These are phyloP conservation scores for Fonsecaea monophora DNA, from an alignment of 2,329 filamentous ascomycete species.

Conservation along the genomic window DNA sequence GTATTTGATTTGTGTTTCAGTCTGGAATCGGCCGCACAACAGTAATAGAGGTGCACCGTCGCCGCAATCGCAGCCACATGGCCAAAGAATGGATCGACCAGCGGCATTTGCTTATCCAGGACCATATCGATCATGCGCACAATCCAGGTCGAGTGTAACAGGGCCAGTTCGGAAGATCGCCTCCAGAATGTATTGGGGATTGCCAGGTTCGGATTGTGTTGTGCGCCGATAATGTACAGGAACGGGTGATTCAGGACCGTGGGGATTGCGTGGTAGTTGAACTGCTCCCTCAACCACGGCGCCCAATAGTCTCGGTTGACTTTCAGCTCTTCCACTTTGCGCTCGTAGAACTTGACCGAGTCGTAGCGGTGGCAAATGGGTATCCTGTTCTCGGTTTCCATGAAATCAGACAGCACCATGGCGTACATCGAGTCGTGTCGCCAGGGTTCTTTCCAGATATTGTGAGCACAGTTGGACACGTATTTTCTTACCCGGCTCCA, in stretches of 20 bases:
- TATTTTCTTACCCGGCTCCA: slow-evolving; percentile 25
- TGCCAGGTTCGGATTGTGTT: slow-evolving; percentile 44
- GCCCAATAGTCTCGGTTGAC: slow-evolving; percentile 51
- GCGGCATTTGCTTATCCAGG: slow-evolving; percentile 56
- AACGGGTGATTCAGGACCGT: slow-evolving; percentile 45
- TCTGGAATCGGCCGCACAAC: slow-evolving; percentile 50
- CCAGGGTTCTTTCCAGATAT: slow-evolving; percentile 35
- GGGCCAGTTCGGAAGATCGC: slow-evolving; percentile 58
- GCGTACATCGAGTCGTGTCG: slow-evolving; percentile 38
- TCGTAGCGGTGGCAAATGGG: slow-evolving; percentile 39
- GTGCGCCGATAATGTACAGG: slow-evolving; percentile 27
- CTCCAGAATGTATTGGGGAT: slow-evolving; percentile 64
- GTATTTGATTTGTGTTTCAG: slow-evolving; percentile 61
- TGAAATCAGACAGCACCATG: slow-evolving; percentile 37
- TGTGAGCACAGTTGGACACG: slow-evolving; percentile 19
- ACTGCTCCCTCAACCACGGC: slow-evolving; percentile 45
- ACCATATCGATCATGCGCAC: slow-evolving; percentile 63
- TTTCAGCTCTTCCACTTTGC: slow-evolving; percentile 32
- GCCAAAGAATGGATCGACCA: slow-evolving; percentile 61
- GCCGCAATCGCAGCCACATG: slow-evolving; percentile 61
- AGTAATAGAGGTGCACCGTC: slow-evolving; percentile 62
- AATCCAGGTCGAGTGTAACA: slow-evolving; percentile 62
- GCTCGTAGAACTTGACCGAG: slow-evolving; percentile 35
- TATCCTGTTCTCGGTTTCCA: slow-evolving; percentile 40
- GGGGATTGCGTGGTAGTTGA: slow-evolving; percentile 45